Base-by-base conservation (phyloP, 352 stramenopile genomes). In the Plasmopara muralis region DNA sequence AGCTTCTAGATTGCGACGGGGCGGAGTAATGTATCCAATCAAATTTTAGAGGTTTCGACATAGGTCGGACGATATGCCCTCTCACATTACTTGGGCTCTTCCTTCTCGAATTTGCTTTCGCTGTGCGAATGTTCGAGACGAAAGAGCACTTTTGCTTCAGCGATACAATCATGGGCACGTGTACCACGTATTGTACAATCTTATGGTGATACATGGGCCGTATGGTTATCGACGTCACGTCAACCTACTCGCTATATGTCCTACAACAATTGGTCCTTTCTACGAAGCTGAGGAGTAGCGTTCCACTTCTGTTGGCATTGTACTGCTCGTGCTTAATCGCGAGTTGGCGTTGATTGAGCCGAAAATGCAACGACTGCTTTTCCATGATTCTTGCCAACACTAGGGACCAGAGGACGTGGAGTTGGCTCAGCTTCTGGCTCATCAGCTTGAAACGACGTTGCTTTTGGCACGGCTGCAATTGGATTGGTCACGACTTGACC, bases 1-100 rank as follows among this genome's bases (percentile, higher is more conserved):
- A 87, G 57, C 57, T 87, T 87, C 76, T 85, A 86, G 75, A 86
- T 79, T 80, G 69, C 46, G 44, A 63, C 50, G 34, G 47, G 43
- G 12, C 33, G 49, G 30, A 10, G 52, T 41, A 58, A 2, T 53
- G 39, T 60, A 25, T 29, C 31, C 2, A 9, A 60, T 57, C 15
- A 0, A 54, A 4, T 56, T 7, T 44, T 9, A 15, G 9, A 66
- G 62, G 57, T 66, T 53, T 46, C 12, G 10, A 0, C 4, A 13
- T 14, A 41, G 47, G 53, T 62, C 53, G 14, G 53, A 65, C 4
- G 30, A 57, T 61, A 66, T 66, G 18, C 7, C 6, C 20, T 64
- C 15, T 47, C 14, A 15, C 38, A 31, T 50, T 28, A 1, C 37
- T 43, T 44, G 20, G 45, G 25, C 14, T 41, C 18, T 16, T 41